Conservation (phyloP, 768 basidiomycete genomes). For the Psilocybe tampanensis region DNA sequence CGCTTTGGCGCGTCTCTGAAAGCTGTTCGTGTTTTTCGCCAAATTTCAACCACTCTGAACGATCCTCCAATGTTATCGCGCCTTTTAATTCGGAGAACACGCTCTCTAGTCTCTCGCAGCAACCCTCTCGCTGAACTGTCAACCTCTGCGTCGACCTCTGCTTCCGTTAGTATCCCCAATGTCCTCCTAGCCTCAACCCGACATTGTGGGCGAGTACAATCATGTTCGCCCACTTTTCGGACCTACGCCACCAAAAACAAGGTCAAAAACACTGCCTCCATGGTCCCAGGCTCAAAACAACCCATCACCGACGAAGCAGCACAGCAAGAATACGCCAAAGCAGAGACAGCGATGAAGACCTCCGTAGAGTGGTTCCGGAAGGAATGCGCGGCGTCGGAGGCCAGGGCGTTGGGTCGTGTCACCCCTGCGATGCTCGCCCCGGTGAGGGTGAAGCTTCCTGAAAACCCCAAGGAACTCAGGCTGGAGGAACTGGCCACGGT, state of each 20-base stretch:
- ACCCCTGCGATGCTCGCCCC: slow-evolving; percentile 72
- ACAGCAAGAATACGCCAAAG: slow-evolving; percentile 61
- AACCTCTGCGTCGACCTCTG: not conserved
- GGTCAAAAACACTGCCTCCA: slow-evolving; percentile 53
- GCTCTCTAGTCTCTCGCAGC: not conserved
- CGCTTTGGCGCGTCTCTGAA: not conserved
- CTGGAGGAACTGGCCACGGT: slow-evolving; percentile 80
- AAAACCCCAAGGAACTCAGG: slow-evolving; percentile 36
- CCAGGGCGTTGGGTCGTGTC: slow-evolving; percentile 74
- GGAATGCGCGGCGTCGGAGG: slow-evolving; percentile 72
- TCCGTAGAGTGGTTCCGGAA: slow-evolving; percentile 77
- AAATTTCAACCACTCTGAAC: not conserved
- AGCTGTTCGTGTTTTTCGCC: not conserved
- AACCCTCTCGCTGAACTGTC: not conserved
- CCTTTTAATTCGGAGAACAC: not conserved
- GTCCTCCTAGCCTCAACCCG: not conserved
- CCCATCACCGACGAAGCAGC: slow-evolving; percentile 56
- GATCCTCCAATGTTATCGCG: not conserved
- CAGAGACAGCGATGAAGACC: slow-evolving; percentile 63
- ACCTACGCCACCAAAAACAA: slow-evolving; percentile 36
- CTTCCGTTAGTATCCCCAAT: not conserved
- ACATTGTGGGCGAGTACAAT: not conserved
- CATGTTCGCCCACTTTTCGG: slow-evolving; percentile 7
- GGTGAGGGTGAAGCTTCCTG: slow-evolving; percentile 60
- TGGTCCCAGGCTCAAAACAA: slow-evolving; percentile 71